Base-by-base conservation (phyloP, 2,329 filamentous ascomycete species). In the Clarireedia monteithiana region DNA sequence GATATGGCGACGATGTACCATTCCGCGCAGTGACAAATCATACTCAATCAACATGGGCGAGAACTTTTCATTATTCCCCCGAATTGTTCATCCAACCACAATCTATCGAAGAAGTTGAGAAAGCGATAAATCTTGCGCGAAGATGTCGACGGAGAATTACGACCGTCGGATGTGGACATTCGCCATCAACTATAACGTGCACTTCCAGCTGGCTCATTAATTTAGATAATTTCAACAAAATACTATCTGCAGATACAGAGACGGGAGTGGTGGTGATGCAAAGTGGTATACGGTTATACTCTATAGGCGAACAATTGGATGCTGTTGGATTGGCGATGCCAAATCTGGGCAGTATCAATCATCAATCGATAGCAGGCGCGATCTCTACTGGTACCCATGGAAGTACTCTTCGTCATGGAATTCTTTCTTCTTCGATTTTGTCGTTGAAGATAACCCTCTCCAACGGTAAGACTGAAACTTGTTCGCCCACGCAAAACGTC, bases 171-270 rank as follows among this genome's bases (percentile, higher is more conserved):
- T 92, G 88, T 65, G 90, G 85, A 55, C 92, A 99, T 75, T 96
- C 91, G 54, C 94, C 92, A 6, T 95, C 88, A 61, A 87, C 92
- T 67, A 75, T 99, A 45, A 97, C 92, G 4, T 95, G 90, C 73
- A 95, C 91, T 5, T 94, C 89, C 15, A 89, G 88, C 61, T 97
- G 94, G 94, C 84, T 96, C 68, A 77, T 97, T 64, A 97, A 96
- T 70, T 82, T 99, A 59, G 94, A 99, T 75, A 79, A 87, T 61
- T 89, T 89, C 73, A 83, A 83, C 68, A 77, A 80, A 53, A 80
- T 97, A 30, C 68, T 95, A 50, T 79, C 83, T 6, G 77, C 95
- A 49, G 84, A 95, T 67, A 73, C 71, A 51, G 76, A 81, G 40
- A 84, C 78, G 10, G 81, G 84, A 51, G 72, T 87, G 6, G 81